These are phyloP conservation scores for Sinapis alba DNA, from an alignment of 441 rosid genomes.

Conservation along the genomic window DNA sequence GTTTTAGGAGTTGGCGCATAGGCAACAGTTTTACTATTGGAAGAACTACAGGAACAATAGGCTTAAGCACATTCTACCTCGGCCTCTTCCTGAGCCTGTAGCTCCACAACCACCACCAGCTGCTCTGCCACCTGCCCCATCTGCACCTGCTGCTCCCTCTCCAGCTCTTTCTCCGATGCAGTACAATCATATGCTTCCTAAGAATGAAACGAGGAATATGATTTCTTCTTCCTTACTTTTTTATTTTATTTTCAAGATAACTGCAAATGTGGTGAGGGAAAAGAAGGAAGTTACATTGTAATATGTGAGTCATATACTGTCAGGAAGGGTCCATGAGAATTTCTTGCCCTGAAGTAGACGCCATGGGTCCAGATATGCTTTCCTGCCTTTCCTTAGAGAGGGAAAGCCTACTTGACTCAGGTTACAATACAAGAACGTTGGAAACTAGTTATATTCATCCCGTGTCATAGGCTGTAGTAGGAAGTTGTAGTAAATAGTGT, in stretches of 20 bases:
- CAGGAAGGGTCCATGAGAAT: slow-evolving; percentile 38
- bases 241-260: neutral
- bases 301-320: slow-evolving; percentile 17
- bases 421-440: slow-evolving; percentile 14
- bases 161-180: slow-evolving; percentile 72
- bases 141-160: slow-evolving; percentile 55
- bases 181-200: slow-evolving; percentile 58
- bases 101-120: slow-evolving; percentile 51
- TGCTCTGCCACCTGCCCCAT: slow-evolving; percentile 49
- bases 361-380: neutral
- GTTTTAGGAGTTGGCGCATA: slow-evolving; percentile 79
- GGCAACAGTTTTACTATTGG: slow-evolving; percentile 97
- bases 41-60: slow-evolving; percentile 94
- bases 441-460: slow-evolving; percentile 5
- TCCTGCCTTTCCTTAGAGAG: neutral
- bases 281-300: slow-evolving; percentile 4
- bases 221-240: slow-evolving; percentile 11
- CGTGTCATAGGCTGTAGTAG: neutral
- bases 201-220: slow-evolving; percentile 67
- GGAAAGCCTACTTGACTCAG: slow-evolving; percentile 14
- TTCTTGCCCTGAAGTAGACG: slow-evolving; percentile 22
- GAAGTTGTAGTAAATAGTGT: neutral
- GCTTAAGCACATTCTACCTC: slow-evolving; percentile 85
- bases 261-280: neutral
- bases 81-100: slow-evolving; percentile 81